phyloP scores from a whole-genome alignment of 805 yeast species.

The Sugiyamaella lignohabitans region DNA sequence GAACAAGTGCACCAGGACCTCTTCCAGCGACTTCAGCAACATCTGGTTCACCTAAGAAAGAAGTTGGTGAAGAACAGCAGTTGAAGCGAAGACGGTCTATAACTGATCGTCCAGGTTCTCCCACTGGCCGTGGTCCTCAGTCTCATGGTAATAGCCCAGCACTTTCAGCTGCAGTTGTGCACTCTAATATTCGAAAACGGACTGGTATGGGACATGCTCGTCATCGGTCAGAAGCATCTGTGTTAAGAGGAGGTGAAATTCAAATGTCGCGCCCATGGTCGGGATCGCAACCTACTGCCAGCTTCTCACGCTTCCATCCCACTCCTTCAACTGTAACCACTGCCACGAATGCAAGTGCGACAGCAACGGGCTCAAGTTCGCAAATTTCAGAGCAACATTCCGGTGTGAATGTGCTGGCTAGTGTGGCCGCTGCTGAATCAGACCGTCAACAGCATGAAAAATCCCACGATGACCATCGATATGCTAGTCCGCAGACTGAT shows the following conservation, averaged over 20 bases:
- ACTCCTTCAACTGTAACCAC: no score
- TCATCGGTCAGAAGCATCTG: conserved; percentile 22
- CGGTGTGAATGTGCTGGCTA: conserved; percentile 16
- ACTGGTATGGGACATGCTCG: conserved; percentile 18
- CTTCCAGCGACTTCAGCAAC: conserved; percentile 5
- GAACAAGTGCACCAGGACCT: neutral
- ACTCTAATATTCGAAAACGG: conserved; percentile 11
- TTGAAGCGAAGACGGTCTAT: conserved; percentile 17
- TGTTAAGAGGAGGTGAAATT: conserved; percentile 9
- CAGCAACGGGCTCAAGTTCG: neutral
- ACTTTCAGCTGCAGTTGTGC: conserved; percentile 16
- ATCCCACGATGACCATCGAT: neutral
- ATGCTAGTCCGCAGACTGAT: neutral
- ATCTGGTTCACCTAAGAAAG: conserved; percentile 11
- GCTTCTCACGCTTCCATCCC: conserved; percentile 5
- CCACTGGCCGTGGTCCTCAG: conserved; percentile 6
- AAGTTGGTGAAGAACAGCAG: neutral
- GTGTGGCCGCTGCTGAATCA: conserved; percentile 15
- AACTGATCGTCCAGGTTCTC: conserved; percentile 16
- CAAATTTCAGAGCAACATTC: conserved; percentile 8
- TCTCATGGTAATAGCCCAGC: no score
- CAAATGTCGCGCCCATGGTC: conserved; percentile 9
- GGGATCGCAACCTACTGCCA: neutral
- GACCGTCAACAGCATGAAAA: conserved; percentile 7
- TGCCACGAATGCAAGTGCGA: neutral